phyloP scores from a whole-genome alignment of 805 yeast species.

The Candida peoriensis region DNA sequence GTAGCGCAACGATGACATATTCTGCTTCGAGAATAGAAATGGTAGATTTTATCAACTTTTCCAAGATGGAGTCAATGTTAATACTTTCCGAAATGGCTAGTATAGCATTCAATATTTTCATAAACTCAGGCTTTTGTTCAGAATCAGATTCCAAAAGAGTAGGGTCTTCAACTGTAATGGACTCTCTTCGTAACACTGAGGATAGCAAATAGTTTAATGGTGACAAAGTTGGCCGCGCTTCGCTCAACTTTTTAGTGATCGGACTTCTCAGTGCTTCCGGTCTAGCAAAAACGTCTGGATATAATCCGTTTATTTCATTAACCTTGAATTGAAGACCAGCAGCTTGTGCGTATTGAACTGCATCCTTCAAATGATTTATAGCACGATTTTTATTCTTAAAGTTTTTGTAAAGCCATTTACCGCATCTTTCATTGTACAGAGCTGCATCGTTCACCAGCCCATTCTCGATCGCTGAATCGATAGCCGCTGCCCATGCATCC shows the following conservation, averaged over 20 bases:
- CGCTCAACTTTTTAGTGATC: conserved; percentile 9
- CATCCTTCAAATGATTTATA: conserved; percentile 30
- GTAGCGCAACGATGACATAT: conserved; percentile 28
- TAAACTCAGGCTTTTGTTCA: conserved; percentile 17
- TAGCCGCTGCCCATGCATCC: conserved; percentile 41
- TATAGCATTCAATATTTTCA: conserved; percentile 39
- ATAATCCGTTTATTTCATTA: conserved; percentile 24
- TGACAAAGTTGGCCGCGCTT: conserved; percentile 13
- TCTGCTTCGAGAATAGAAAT: conserved; percentile 34
- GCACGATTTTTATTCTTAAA: conserved; percentile 29
- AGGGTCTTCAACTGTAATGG: background rate
- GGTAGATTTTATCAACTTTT: conserved; percentile 34
- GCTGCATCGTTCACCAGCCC: conserved; percentile 35
- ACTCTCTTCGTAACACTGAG: conserved; percentile 22
- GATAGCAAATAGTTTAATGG: conserved; percentile 27
- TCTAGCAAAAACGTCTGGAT: conserved; percentile 24
- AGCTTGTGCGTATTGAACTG: conserved; percentile 30
- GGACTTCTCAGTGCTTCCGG: conserved; percentile 26
- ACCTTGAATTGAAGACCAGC: conserved; percentile 26
- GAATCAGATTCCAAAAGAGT: conserved; percentile 3
- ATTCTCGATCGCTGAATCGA: conserved; percentile 31
- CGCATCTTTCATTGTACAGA: conserved; percentile 37
- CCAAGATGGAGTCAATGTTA: conserved; percentile 31
- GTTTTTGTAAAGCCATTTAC: conserved; percentile 25
- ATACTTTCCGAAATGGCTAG: conserved; percentile 45